Conservation (phyloP, 305 asterid species). For the Fraxinus sp. region DNA sequence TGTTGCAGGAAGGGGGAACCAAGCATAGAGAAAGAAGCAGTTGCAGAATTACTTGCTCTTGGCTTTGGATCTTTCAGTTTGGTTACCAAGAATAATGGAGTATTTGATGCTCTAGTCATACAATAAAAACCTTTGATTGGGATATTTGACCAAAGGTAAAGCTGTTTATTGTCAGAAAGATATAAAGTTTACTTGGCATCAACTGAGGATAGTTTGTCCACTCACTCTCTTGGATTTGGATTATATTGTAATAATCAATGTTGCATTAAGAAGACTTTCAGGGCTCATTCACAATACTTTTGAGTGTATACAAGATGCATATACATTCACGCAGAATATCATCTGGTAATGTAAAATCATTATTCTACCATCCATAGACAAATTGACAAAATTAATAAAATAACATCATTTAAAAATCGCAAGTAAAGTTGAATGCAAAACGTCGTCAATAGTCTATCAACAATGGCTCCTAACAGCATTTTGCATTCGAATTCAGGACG, state of each 20-base stretch:
- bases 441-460: background rate
- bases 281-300: background rate
- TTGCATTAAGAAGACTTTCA: background rate
- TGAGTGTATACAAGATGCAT: background rate
- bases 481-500: background rate
- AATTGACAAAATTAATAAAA: background rate
- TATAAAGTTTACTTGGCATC: background rate
- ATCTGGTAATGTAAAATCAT: background rate
- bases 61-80: background rate
- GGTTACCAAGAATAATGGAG: background rate
- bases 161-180: background rate
- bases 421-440: background rate
- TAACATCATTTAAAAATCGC: background rate
- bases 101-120: background rate
- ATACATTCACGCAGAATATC: background rate
- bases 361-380: background rate
- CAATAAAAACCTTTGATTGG: background rate
- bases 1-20: background rate
- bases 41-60: background rate
- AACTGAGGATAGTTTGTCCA: background rate
- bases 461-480: background rate
- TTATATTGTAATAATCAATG: background rate
- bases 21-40: background rate
- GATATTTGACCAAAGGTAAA: background rate
- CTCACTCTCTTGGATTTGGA: background rate